Base-by-base conservation (phyloP, 495 filamentous ascomycete species). In the Penicillium turbatum region DNA sequence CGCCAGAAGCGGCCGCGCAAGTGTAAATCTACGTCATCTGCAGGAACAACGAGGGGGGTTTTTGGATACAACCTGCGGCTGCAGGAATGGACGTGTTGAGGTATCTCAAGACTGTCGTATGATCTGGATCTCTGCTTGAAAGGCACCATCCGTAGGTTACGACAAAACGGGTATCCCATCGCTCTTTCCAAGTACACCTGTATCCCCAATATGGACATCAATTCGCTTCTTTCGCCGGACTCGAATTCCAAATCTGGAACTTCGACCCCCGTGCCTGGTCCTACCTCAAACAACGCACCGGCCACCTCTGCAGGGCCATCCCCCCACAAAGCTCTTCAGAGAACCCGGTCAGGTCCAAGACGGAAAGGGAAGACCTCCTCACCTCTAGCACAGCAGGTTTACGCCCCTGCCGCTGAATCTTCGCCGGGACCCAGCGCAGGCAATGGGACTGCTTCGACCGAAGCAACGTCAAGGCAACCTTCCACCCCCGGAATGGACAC, bases 151-250 rank as follows among this genome's bases (percentile, higher is more conserved):
- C 47, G 57, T 51, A 37, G 56, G 39, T 40, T 43, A 53, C 52
- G 52, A 48, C 35, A 45, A 15, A 34, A 24, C 21, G 21, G 43
- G 26, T 38, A 52, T 50, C 44, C 35, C 16, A 31, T 48, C 45
- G 35, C 30, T 24, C 21, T 21, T 39, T 38, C 32, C 38, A 50
- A 36, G 31, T 15, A 26, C 4, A 19, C 37, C 38, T 31, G n/a
- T 35, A 37, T 48, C 21, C 4, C 29, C 51, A 72, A 63, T 44
- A 88, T 89, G 86, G 84, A 89, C 61, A 89, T 89, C 75, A 85
- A 77, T 71, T 85, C 81, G 27, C 78, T 89, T 40, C 79, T 89
- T 55, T 87, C 86, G 54, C 83, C 85, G 67, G 82, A 87, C 49
- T 78, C 82, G 48, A 77, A 84, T 60, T 70, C 73, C 19, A 66